phyloP scores from a whole-genome alignment of 1,284 basidiomycete genomes.

The Apiotrichum porosum region DNA sequence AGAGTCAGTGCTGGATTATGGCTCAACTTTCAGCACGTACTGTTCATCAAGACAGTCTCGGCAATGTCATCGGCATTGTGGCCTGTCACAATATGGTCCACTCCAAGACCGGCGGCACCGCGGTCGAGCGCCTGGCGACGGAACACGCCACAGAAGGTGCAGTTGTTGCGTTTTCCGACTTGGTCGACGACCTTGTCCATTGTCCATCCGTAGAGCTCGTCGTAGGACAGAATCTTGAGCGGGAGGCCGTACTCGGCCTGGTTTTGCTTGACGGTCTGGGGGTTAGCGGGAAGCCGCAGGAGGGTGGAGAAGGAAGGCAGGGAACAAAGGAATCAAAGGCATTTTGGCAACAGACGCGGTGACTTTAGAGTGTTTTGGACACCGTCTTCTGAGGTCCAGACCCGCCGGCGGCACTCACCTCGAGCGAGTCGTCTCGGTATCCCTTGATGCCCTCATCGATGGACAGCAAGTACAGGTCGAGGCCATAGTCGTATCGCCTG shows the following conservation, averaged over 20 bases:
- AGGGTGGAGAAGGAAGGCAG: background rate
- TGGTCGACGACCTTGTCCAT: constrained; percentile 95
- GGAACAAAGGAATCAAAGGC: too few relatives aligned
- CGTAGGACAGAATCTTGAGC: constrained; percentile 91
- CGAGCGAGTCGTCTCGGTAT: constrained; percentile 94
- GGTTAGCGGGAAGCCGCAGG: background rate
- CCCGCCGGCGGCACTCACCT: constrained; percentile 61
- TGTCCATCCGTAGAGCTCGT: constrained; percentile 97
- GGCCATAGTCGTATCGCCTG: constrained; percentile 85
- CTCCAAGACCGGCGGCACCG: constrained; percentile 79
- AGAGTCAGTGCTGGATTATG: background rate
- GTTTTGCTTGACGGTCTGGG: constrained; percentile 93
- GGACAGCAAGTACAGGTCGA: constrained; percentile 86
- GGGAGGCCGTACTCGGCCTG: constrained; percentile 92
- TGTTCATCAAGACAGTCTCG: constrained; percentile 98
- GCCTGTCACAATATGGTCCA: constrained; percentile 97
- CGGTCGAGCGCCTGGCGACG: constrained; percentile 91
- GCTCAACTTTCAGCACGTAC: constrained; percentile 52
- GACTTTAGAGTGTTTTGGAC: too few relatives aligned
- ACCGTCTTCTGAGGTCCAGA: too few relatives aligned
- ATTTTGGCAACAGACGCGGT: too few relatives aligned
- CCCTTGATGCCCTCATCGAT: constrained; percentile 99
- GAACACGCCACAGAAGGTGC: constrained; percentile 98
- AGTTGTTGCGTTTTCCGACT: constrained; percentile 96
- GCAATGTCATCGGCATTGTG: constrained; percentile 99